Conservation (phyloP, 2,329 filamentous ascomycete genomes). For the Arthroderma sp. region DNA sequence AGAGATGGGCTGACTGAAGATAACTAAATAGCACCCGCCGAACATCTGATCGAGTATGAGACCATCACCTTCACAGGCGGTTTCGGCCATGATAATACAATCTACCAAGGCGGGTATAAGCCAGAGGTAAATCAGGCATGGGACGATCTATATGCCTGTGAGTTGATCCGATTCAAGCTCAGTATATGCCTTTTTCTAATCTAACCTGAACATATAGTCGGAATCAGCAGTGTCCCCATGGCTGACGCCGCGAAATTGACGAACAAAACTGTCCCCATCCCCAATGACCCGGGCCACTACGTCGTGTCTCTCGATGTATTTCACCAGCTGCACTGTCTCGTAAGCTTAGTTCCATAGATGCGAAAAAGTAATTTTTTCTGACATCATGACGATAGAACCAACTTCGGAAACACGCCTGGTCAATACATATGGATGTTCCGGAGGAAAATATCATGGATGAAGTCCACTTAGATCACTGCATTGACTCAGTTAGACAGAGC, state of each 20-base stretch:
- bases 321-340: constrained; percentile 3
- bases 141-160: constrained; percentile 8
- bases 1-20: too few species aligned
- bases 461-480: constrained; percentile 11
- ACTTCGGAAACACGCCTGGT: too few species aligned
- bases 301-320: constrained; percentile 9
- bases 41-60: constrained; percentile 7
- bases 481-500: constrained; percentile 11
- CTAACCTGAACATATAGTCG: neutral
- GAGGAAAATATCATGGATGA: neutral
- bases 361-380: too few species aligned
- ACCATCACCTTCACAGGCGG: constrained; percentile 5
- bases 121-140: constrained; percentile 7
- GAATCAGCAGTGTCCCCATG: constrained; percentile 5
- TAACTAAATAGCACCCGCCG: constrained; percentile 6
- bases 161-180: neutral
- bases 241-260: constrained; percentile 5
- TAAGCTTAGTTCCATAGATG: neutral
- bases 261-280: constrained; percentile 10
- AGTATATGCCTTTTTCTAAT: too few species aligned
- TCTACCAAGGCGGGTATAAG: constrained; percentile 6
- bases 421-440: too few species aligned
- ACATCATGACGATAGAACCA: too few species aligned
- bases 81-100: constrained; percentile 1
- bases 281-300: constrained; percentile 6